Evolutionary conservation across 768 basidiomycete genomes (phyloP), one percentile per base, ranked within the genome.

Genomic region (Naematelia aurantialba): DNA sequence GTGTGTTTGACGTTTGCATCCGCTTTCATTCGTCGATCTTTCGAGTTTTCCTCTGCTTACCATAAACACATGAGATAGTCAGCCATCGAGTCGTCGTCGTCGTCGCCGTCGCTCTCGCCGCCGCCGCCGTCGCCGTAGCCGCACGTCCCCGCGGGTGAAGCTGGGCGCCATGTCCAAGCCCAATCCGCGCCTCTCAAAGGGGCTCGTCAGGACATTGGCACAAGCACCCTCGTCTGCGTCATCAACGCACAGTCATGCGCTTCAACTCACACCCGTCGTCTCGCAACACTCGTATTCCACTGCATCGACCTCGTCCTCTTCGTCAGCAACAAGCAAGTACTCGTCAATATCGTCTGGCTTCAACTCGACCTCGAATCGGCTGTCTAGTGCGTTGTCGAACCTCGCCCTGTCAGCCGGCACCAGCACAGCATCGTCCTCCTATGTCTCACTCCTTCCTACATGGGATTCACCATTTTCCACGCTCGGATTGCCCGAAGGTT

Each of bases 121-220:
- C 34, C 34, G 17, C 34, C 8, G 17, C 34, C n/a, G n/a, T n/a
- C n/a, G n/a, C n/a, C n/a, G n/a, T n/a, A n/a, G n/a, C n/a, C n/a
- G n/a, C n/a, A n/a, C n/a, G n/a, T n/a, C n/a, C n/a, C n/a, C n/a
- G n/a, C n/a, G n/a, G 42, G 42, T 44, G 42, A 44, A 44, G 42
- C 54, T 24, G 34, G 49, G 22, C 46, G 52, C 17, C 14, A 70
- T 68, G 66, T 69, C 68, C 5, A 72, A 72, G 51, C 68, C 70
- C 27, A 72, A 69, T 56, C 68, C 70, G 11, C 68, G 70, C 5
- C 50, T 72, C 12, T 65, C 63, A 24, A 69, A 71, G 46, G 69
- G 67, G 19, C 50, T 69, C 30, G 70, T 72, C 47, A 60, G 70
- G 31, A 67, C 63, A 22, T 46, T 67, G 19, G 63, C 69, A 26